Evolutionary conservation across 2,329 filamentous ascomycete genomes (phyloP), one percentile per base, ranked within the genome.

Genomic region (Clarireedia homoeocarpa): DNA sequence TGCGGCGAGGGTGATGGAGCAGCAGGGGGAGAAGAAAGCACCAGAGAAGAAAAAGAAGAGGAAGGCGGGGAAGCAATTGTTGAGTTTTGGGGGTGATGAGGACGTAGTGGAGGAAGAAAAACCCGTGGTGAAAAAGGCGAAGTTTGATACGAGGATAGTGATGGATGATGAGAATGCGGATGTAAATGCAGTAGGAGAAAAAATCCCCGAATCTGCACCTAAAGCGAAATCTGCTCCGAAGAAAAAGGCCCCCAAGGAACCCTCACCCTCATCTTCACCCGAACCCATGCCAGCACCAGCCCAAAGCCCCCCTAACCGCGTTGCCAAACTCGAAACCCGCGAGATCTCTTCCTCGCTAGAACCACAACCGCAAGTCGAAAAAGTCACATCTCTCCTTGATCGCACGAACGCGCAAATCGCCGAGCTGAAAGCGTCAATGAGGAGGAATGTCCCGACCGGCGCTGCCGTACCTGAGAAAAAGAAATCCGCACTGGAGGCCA

Each of bases 371-470:
- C 39, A 71, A 64, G 61, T 72, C 63, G 57, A 69, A 45, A 71
- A 70, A 48, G 67, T 69, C 59, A 69, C 65, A 2, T 68, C 72
- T n/a, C 69, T 73, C 24, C 72, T 91, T 9, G 84, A 90, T 60
- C 77, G 77, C 62, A 88, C 87, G 3, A 91, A 91, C 62, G 87
- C 88, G 39, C 86, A 94, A 65, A 90, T 92, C 53, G 87, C 86
- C 4, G 85, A 85, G 1, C 74, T 94, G 4, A 92, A 91, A 70
- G 86, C 86, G 7, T 91, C 87, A 0, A 89, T 94, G 85, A 86
- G 84, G 67, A 80, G 88, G 36, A 86, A 78, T 23, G 72, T 80
- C 26, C 72, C 78, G 52, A 66, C 71, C 0, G 27, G 27, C 27
- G 76, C 75, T 62, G 73, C 77, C 1, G 75, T 77, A 27, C 74